Percentiles rank a stretch among this genome's conserved stretches.
Conservation (phyloP, 257 asterid genomes). For the Oldenlandia corymbosa region DNA sequence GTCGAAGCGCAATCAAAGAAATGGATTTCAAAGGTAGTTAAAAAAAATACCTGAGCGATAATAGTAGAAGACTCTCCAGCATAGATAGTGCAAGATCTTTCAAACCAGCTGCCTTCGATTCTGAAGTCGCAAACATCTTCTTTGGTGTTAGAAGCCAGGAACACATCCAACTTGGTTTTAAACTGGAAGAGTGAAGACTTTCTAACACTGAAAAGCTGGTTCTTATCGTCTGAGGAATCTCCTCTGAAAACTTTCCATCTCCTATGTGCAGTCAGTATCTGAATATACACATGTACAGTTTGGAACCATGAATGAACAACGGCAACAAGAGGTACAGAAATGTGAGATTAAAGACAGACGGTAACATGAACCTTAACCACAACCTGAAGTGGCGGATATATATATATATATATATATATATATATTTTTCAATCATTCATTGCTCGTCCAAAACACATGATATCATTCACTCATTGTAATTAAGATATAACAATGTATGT, state of each 20-base stretch:
- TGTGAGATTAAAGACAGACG: no score
- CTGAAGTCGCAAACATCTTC: conserved; percentile 34
- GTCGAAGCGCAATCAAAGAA: no score
- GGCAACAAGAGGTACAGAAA: no score
- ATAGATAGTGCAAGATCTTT: conserved; percentile 25
- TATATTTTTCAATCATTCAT: no score
- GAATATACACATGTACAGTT: conserved; percentile 16
- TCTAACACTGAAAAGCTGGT: conserved; percentile 28
- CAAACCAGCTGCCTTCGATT: conserved; percentile 32
- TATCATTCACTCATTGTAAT: no score
- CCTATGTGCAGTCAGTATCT: conserved; percentile 59
- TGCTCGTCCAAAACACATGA: no score
- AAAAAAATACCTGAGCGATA: conserved; percentile 53
- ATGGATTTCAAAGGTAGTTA: no score
- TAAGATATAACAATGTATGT: no score
- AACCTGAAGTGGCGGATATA: no score
- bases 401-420: no score
- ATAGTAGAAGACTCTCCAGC: conserved; percentile 46
- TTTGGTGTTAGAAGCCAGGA: conserved; percentile 23
- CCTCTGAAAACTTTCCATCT: conserved; percentile 57
- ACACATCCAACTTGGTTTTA: conserved; percentile 32
- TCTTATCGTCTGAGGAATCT: conserved; percentile 20
- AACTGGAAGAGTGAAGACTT: conserved; percentile 28
- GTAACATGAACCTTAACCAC: no score
- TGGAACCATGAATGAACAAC: no score